Conservation (phyloP, 1,284 basidiomycete species). For the Ustilago trichophora region DNA sequence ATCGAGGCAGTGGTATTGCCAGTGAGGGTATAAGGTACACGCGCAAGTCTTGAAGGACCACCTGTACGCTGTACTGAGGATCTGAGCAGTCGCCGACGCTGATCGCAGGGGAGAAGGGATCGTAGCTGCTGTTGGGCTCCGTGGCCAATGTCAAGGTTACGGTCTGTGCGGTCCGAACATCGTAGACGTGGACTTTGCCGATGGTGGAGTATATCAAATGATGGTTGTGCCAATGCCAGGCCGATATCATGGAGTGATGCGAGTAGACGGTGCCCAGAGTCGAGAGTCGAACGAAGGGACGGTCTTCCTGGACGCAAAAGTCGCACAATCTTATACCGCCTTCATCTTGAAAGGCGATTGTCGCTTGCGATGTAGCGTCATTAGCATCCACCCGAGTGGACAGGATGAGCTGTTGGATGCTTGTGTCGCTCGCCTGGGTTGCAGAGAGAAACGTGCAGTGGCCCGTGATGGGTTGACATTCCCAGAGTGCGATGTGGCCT, state of each 20-base stretch:
- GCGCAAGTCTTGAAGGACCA: constrained; percentile 30
- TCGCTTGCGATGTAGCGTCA: not conserved
- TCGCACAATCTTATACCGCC: constrained; percentile 14
- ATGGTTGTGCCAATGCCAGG: constrained; percentile 22
- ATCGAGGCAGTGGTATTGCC: not conserved
- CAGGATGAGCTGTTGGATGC: constrained; percentile 15
- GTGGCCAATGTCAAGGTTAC: not conserved
- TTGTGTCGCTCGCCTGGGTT: constrained; percentile 13
- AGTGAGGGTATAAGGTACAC: constrained; percentile 9
- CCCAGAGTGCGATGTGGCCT: constrained; percentile 29
- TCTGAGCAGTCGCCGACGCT: constrained; percentile 4
- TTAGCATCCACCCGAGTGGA: not conserved
- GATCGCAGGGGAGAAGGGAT: constrained; percentile 23
- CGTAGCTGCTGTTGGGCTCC: constrained; percentile 1
- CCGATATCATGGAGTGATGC: constrained; percentile 14
- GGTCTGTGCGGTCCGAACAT: not conserved
- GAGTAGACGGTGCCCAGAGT: not conserved
- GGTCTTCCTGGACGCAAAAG: not conserved
- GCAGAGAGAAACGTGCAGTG: constrained; percentile 23
- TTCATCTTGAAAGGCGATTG: constrained; percentile 27
- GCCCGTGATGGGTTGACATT: constrained; percentile 17
- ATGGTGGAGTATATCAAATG: constrained; percentile 25
- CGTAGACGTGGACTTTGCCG: constrained; percentile 13
- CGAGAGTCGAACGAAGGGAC: not conserved
- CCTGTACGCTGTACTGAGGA: not conserved